These are phyloP conservation scores for Closterium sp. DNA, from an alignment of 139 green algal species.

Conservation along the genomic window DNA sequence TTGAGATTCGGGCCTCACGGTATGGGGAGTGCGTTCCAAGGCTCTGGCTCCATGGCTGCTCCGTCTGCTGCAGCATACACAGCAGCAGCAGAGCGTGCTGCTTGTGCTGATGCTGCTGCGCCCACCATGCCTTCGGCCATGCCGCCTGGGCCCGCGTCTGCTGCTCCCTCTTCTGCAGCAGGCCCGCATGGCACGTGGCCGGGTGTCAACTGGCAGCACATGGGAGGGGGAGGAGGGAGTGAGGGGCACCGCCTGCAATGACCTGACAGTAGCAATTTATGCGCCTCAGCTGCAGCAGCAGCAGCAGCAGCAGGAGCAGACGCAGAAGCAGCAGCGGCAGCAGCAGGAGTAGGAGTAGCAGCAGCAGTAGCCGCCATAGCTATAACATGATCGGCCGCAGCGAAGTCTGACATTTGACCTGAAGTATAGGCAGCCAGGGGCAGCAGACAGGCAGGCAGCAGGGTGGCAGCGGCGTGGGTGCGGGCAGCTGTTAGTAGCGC, in stretches of 20 bases:
- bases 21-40: neutral
- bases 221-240: neutral
- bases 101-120: neutral
- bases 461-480: no score
- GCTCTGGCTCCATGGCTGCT: neutral
- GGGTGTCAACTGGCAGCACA: neutral
- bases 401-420: no score
- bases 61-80: neutral
- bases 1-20: neutral
- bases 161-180: neutral
- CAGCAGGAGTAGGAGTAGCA: neutral
- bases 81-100: neutral
- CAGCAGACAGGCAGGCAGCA: no score
- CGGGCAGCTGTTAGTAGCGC: no score
- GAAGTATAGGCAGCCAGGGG: no score
- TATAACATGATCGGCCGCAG: no score
- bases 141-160: neutral
- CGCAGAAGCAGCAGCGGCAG: no score
- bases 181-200: neutral
- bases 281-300: neutral
- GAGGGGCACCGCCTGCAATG: neutral
- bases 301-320: neutral
- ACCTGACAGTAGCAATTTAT: neutral
- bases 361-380: neutral
- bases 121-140: neutral